Evolutionary conservation across 2,329 filamentous ascomycete genomes (phyloP), one percentile per base, ranked within the genome.

Genomic region (Hymenoscyphus occultus): DNA sequence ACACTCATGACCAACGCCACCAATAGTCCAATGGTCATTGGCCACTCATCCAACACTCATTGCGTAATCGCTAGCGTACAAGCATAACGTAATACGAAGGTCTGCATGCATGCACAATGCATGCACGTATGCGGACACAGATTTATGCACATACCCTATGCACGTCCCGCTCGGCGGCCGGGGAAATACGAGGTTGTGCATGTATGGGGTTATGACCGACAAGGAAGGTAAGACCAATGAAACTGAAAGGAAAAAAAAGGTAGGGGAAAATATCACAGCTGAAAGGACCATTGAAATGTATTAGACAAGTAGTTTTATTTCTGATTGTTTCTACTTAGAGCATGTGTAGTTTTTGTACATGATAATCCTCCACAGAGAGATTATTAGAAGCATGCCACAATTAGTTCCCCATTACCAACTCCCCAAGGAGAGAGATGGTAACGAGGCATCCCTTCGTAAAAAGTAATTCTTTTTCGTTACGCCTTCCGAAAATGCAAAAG

Each of bases 401-500:
- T 54, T 59, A 54, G 56, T 39, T 32, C 39, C 42, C 54, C 10
- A 48, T 22, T 39, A 51, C 56, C 48, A 35, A 40, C 57, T 60
- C 56, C 59, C 54, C 48, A 65, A 54, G 58, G 51, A 40, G 19
- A 35, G 40, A 65, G 45, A 42, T 40, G 28, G 22, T n/a, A 51
- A 48, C 35, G 32, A 58, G 10, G 16, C 42, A n/a, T 56, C 35
- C 28, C 45, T 60, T 45, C 60, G 39, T 58, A 48, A 51, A 28
- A 48, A 40, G 12, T 2, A 42, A 31, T 35, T 28, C 28, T 28
- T 28, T 2, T 59, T 56, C 63, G 51, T 64, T 61, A 57, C 64
- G 60, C 64, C 64, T 66, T 59, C 64, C 64, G 56, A 45, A 60
- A 60, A 60, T 60, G 59, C 59, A 28, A 16, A 39, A 60, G 40